Conservation (phyloP, 192 early-diverging fungal species). For the Paraglomus occultum region DNA sequence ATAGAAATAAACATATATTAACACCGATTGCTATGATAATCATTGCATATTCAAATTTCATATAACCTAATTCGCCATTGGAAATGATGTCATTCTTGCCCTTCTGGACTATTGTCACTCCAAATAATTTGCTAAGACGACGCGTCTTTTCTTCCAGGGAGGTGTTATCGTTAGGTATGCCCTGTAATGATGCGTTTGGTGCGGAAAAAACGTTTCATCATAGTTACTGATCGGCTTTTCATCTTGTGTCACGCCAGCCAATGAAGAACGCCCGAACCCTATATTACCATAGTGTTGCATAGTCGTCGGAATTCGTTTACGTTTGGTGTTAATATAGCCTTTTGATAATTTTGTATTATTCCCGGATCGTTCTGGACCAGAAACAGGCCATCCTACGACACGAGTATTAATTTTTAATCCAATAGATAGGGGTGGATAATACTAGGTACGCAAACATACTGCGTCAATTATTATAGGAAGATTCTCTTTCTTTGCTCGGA, state of each 20-base stretch:
- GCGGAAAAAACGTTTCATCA: background rate
- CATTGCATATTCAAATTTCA: background rate
- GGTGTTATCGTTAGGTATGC: slow-evolving; percentile 25
- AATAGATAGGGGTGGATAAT: background rate
- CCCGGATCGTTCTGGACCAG: slow-evolving; percentile 71
- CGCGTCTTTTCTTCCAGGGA: slow-evolving; percentile 26
- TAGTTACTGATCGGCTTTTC: background rate
- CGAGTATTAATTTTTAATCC: background rate
- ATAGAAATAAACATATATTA: background rate
- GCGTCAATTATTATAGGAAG: slow-evolving; percentile 91
- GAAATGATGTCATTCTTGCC: slow-evolving; percentile 74
- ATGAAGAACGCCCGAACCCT: background rate
- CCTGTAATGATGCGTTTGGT: slow-evolving; percentile 32
- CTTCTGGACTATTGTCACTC: slow-evolving; percentile 79
- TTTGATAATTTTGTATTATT: slow-evolving; percentile 66
- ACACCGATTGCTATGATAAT: slow-evolving; percentile 16
- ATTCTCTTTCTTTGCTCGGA: slow-evolving; percentile 53
- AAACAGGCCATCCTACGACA: slow-evolving; percentile 72
- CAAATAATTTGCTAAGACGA: slow-evolving; percentile 57
- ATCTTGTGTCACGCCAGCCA: background rate
- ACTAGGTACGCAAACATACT: slow-evolving; percentile 41
- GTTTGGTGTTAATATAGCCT: slow-evolving; percentile 87
- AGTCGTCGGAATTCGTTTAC: slow-evolving; percentile 79
- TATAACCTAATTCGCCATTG: slow-evolving; percentile 62
- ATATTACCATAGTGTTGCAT: slow-evolving; percentile 54